Conservation (phyloP, 805 yeast species). For the Yarrowia deformans region DNA sequence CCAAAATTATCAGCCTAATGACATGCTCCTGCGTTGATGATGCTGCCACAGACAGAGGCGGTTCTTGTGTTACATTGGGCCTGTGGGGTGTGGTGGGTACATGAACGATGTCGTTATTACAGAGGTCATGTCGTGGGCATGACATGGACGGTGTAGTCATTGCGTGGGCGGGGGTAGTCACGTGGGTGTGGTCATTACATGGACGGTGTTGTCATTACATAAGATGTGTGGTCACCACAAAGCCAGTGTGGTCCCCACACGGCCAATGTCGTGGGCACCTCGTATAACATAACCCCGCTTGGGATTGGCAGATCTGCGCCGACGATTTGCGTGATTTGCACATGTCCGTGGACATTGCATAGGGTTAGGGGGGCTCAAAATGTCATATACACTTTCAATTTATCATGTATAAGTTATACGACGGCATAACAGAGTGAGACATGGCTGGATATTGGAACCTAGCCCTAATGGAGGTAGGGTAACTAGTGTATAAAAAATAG, state of each 20-base stretch:
- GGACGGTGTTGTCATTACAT: no score
- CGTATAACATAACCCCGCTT: constrained; percentile 15
- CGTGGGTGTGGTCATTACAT: no score
- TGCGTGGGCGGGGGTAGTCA: no score
- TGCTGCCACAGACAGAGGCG: not conserved
- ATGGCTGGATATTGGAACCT: constrained; percentile 14
- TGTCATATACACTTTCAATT: constrained; percentile 1
- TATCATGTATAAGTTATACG: constrained; percentile 3
- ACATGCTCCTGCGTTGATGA: not conserved
- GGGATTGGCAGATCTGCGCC: constrained; percentile 13
- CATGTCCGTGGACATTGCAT: not conserved
- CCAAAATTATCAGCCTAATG: not conserved
- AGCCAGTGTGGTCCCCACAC: no score
- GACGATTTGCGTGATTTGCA: constrained; percentile 27
- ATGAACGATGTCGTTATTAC: no score
- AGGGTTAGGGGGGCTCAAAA: not conserved
- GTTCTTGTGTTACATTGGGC: not conserved
- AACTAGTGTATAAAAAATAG: not conserved
- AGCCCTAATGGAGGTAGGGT: not conserved
- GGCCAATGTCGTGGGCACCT: no score
- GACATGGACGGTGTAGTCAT: no score
- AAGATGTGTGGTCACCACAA: no score
- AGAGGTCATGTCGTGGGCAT: no score
- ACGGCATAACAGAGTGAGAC: constrained; percentile 2
- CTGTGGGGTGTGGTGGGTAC: not conserved